phyloP scores from a whole-genome alignment of 805 yeast species.

The Wickerhamomyces canadensis region DNA sequence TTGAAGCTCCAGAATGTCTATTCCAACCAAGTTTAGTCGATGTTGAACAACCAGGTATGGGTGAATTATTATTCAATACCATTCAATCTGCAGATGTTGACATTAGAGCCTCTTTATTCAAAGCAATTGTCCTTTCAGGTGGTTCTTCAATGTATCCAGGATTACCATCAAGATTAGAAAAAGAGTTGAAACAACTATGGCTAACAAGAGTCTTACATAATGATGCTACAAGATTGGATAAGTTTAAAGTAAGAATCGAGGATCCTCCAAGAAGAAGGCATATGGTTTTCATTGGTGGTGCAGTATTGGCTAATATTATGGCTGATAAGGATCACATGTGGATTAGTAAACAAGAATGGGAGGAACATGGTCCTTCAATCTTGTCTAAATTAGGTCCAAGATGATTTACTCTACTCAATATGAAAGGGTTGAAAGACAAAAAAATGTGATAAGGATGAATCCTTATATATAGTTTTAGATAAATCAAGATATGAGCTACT shows the following conservation, averaged over 20 bases:
- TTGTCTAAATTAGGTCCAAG: constrained; percentile 90
- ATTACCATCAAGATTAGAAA: constrained; percentile 89
- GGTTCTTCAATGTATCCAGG: constrained; percentile 99
- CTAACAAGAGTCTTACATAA: constrained; percentile 80
- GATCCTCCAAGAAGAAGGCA: constrained; percentile 99
- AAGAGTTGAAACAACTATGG: constrained; percentile 96
- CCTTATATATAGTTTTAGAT: too few species aligned
- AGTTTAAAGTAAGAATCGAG: constrained; percentile 93
- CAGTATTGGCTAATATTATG: constrained; percentile 96
- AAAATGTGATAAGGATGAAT: too few species aligned
- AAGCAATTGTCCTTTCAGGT: constrained; percentile 92
- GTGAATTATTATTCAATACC: constrained; percentile 86
- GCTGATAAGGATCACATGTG: constrained; percentile 98
- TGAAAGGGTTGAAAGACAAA: too few species aligned
- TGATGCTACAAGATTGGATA: constrained; percentile 79
- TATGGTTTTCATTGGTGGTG: constrained; percentile 98
- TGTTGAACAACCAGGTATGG: constrained; percentile 95
- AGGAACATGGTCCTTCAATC: constrained; percentile 87
- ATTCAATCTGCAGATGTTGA: constrained; percentile 95
- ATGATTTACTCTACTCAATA: constrained; percentile 32
- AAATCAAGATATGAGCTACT: too few species aligned
- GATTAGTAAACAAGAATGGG: constrained; percentile 96
- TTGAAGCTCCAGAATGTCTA: constrained; percentile 94
- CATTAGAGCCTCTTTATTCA: constrained; percentile 79
- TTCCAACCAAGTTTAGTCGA: constrained; percentile 95